Evolutionary conservation across 345 rosid species (phyloP).

Genomic region (Salix suchowensis): DNA sequence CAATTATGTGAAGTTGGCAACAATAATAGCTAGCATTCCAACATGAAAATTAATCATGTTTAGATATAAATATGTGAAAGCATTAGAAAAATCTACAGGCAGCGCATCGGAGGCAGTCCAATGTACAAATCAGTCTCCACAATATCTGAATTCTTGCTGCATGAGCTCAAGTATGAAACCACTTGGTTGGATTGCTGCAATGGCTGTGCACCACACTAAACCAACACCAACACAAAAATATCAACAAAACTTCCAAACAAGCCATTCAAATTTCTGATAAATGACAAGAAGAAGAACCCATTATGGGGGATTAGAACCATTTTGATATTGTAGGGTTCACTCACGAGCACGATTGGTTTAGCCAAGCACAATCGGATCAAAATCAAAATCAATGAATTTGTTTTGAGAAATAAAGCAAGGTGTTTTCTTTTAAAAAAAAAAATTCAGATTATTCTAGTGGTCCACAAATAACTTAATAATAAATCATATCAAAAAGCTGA

Average conservation of each 20-base stretch:
- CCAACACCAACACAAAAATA: not conserved
- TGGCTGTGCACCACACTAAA: constrained; percentile 10
- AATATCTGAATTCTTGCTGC: constrained; percentile 26
- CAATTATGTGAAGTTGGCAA: not conserved
- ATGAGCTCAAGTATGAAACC: constrained; percentile 10
- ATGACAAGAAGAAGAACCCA: too few relatives aligned
- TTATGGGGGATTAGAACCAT: too few relatives aligned
- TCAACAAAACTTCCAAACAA: not conserved
- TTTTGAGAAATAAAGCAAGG: too few relatives aligned
- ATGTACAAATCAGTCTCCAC: constrained; percentile 47
- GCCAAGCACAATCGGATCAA: too few relatives aligned
- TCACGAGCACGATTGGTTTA: too few relatives aligned
- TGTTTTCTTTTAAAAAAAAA: too few relatives aligned
- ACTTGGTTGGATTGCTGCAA: constrained; percentile 19
- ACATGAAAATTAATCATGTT: not conserved
- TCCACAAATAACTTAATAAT: too few relatives aligned
- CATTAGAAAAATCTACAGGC: not conserved
- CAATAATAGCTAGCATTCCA: not conserved
- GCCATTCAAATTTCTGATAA: too few relatives aligned
- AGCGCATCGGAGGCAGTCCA: constrained; percentile 36
- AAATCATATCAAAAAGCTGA: too few relatives aligned
- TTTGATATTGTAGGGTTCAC: too few relatives aligned
- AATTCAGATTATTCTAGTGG: too few relatives aligned
- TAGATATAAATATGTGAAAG: not conserved
- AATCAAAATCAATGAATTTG: too few relatives aligned